These are phyloP conservation scores for Basipetospora sp. DNA, from an alignment of 2,329 filamentous ascomycete species.

Conservation along the genomic window DNA sequence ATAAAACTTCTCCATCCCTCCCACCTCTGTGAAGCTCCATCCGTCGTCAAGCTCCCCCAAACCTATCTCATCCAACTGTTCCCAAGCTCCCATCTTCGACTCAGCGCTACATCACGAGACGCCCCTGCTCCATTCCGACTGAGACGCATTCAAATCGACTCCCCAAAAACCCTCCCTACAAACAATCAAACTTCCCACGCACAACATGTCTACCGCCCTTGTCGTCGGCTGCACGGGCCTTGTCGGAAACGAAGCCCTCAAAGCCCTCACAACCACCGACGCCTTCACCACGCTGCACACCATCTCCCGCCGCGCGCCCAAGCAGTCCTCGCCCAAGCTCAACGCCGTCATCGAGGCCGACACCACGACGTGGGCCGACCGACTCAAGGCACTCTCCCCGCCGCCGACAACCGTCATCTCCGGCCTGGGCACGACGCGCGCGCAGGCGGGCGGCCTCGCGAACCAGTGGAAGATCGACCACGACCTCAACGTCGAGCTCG, in stretches of 20 bases:
- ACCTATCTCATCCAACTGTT: too few relatives aligned
- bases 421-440: slow-evolving; percentile 65
- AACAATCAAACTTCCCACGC: too few relatives aligned
- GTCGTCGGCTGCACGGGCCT: slow-evolving; percentile 54
- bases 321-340: slow-evolving; percentile 43
- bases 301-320: slow-evolving; percentile 51
- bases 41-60: too few relatives aligned
- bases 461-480: slow-evolving; percentile 80
- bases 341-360: slow-evolving; percentile 22
- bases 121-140: too few relatives aligned
- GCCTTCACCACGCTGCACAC: slow-evolving; percentile 42
- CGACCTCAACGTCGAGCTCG: slow-evolving; percentile 69
- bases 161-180: too few relatives aligned
- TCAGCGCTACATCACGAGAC: too few relatives aligned
- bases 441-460: slow-evolving; percentile 56
- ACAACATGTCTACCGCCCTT: slow-evolving; percentile 36
- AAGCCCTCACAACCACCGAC: slow-evolving; percentile 40
- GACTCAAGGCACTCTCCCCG: slow-evolving; percentile 40
- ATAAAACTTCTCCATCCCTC: too few relatives aligned
- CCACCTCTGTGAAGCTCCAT: too few relatives aligned
- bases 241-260: slow-evolving; percentile 60
- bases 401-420: slow-evolving; percentile 56
- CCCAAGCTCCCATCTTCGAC: too few relatives aligned
- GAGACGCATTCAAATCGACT: too few relatives aligned
- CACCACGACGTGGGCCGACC: slow-evolving; percentile 49